phyloP scores from a whole-genome alignment of 345 rosid genomes.

The Eucalyptus regnans region DNA sequence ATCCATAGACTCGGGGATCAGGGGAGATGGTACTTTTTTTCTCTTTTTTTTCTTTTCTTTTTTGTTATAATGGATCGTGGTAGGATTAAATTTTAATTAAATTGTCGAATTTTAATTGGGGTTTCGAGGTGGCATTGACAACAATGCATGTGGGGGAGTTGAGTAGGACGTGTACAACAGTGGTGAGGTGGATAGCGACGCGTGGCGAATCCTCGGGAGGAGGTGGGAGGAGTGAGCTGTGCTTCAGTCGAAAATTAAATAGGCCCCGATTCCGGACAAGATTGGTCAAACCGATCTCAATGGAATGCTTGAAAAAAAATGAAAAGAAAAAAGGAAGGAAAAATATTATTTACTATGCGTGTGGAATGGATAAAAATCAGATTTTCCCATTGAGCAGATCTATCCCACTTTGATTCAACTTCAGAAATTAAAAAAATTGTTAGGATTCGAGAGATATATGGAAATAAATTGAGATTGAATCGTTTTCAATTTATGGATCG shows the following conservation, averaged over 20 bases:
- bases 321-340: not conserved
- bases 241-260: not conserved
- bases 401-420: not conserved
- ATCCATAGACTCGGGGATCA: not conserved
- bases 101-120: not conserved
- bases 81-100: not conserved
- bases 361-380: not conserved
- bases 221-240: not conserved
- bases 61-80: not conserved
- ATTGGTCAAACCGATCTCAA: not conserved
- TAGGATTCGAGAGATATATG: fast-evolving
- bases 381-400: not conserved
- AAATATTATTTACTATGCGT: not conserved
- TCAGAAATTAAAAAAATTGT: not conserved
- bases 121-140: not conserved
- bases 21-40: not conserved
- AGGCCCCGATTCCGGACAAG: not conserved
- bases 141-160: not conserved
- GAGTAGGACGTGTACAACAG: not conserved
- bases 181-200: not conserved
- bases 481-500: not conserved
- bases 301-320: not conserved
- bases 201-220: not conserved
- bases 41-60: fast-evolving
- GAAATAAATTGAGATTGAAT: not conserved